These are phyloP conservation scores for Escovopsis sp. DNA, from an alignment of 2,329 filamentous ascomycete genomes.

Conservation along the genomic window DNA sequence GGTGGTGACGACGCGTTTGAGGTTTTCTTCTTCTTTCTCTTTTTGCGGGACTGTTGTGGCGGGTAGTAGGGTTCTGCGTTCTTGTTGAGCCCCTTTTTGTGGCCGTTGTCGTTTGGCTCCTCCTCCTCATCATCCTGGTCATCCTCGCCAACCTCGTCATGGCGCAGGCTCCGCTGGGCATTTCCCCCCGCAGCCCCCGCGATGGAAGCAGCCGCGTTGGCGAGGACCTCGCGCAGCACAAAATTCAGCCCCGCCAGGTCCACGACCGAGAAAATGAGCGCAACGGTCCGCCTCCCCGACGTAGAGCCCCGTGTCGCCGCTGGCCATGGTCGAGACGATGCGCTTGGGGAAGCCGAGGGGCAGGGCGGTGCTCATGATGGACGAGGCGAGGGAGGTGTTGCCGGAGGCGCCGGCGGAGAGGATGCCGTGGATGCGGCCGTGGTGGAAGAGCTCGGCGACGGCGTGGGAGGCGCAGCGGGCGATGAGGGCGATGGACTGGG, in stretches of 20 bases:
- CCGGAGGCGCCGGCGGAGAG: constrained; percentile 47
- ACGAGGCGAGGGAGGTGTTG: constrained; percentile 43
- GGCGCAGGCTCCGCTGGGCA: constrained; percentile 7
- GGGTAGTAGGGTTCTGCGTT: too few relatives aligned
- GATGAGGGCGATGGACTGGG: constrained; percentile 42
- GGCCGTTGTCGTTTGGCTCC: too few relatives aligned
- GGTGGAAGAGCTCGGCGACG: constrained; percentile 23
- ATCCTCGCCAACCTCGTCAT: too few relatives aligned
- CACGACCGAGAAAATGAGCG: constrained; percentile 56
- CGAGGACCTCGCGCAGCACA: constrained; percentile 39
- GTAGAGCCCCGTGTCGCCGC: constrained; percentile 48
- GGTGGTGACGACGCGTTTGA: constrained; percentile 48
- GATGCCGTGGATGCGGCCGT: constrained; percentile 34
- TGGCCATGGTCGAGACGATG: constrained; percentile 55
- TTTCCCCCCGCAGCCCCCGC: constrained; percentile 40
- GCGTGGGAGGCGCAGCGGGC: constrained; percentile 28
- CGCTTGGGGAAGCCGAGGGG: constrained; percentile 55
- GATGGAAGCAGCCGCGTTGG: constrained; percentile 48
- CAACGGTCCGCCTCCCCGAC: constrained; percentile 53
- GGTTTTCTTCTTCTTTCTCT: constrained; percentile 22
- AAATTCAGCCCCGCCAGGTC: constrained; percentile 52
- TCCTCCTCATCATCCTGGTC: too few relatives aligned
- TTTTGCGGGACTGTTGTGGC: constrained; percentile 1
- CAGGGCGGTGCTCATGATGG: constrained; percentile 43
- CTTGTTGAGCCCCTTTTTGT: too few relatives aligned